Evolutionary conservation across 768 basidiomycete genomes (phyloP), one percentile per base, ranked within the genome.

Genomic region (Calocera cornea): DNA sequence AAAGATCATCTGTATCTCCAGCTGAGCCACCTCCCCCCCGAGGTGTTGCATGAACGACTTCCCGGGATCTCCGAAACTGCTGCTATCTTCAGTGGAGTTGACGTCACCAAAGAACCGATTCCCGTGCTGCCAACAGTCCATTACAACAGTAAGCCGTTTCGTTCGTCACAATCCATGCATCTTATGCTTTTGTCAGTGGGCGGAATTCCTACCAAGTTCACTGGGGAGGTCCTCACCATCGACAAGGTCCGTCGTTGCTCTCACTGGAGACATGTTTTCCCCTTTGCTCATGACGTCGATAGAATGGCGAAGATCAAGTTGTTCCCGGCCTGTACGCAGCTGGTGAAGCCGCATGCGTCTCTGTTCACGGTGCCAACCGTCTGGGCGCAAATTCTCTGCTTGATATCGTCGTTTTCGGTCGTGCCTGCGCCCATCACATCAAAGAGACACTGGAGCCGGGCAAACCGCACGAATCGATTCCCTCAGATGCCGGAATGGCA

Each of bases 21-120:
- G 78, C 88, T 99, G 74, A 95, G 92, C 75, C 97, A 99, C 81
- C 81, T 99, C 22, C 97, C 97, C 67, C 83, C 97, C 64, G 94
- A 97, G 71, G 86, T 98, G 72, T 87, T 99, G 65, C 93, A 91
- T 75, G 95, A 98, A 78, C 87, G 97, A 74, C 83, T 99, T 29
- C 97, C 97, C 69, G 97, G 97, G 83, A 99, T 99, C 76, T 98
- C 97, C 63, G 97, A 99, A 82, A 99, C 97, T 10, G 97, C 97
- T 24, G 90, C 97, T 67, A 98, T 99, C 76, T 99, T 99, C 81
- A 85, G 92, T 72, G 97, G 97, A 76, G 97, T 98, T 69, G 97
- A 99, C 78, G 97, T 99, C 67, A 98, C 97, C 70, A 98, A 99
- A 82, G 95, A 98, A 77, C 97, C 97, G 38, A 99, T 99, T 73